Evolutionary conservation across 2,329 filamentous ascomycete genomes (phyloP), one percentile per base, ranked within the genome.

Genomic region (Colletotrichum limetticola): DNA sequence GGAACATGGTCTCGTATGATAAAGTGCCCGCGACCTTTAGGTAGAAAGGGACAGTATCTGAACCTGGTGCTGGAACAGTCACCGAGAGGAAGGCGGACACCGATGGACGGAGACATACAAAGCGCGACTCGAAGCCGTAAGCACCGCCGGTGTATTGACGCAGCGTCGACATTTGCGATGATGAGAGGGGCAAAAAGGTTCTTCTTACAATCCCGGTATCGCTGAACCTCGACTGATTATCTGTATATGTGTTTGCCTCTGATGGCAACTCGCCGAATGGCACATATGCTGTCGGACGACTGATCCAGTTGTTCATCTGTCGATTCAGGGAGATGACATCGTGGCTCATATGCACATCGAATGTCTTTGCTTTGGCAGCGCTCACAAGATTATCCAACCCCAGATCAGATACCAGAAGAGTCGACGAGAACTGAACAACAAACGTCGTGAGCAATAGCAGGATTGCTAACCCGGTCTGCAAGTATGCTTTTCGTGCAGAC

Each of bases 241-340:
- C 28, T 12, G 3, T 53, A 16, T 3, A 53, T 6, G 42, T 6
- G 22, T 70, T 37, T 1, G 5, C 22, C 3, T 5, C 22, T 1
- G 30, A n/a, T 2, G 53, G 9, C 3, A 9, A 30, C 32, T 70
- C 62, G 5, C 67, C 67, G 1, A 66, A 70, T 19, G 67, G 67
- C 0, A 59, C 42, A 16, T 70, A 70, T 0, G 55, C 42, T 1
- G 9, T 59, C 1, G 67, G 49, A 5, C 62, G 67, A 14, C 42
- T 14, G 0, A 66, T 28, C 55, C 67, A 70, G 3, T 66, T 28
- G 19, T 66, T 70, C 67, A 66, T 66, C 16, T 66, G 37, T 7
- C 67, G 55, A 1, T 70, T 70, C 30, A 70, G 12, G 0, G 67
- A 66, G 32, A 66, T 60, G 7, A 70, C 62, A 11, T 70, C 61